A percentile compares a stretch with the other conserved stretches of the same genome.
These are phyloP conservation scores for Gonapodya sp. DNA, from an alignment of 192 early-diverging fungal species.

Conservation along the genomic window DNA sequence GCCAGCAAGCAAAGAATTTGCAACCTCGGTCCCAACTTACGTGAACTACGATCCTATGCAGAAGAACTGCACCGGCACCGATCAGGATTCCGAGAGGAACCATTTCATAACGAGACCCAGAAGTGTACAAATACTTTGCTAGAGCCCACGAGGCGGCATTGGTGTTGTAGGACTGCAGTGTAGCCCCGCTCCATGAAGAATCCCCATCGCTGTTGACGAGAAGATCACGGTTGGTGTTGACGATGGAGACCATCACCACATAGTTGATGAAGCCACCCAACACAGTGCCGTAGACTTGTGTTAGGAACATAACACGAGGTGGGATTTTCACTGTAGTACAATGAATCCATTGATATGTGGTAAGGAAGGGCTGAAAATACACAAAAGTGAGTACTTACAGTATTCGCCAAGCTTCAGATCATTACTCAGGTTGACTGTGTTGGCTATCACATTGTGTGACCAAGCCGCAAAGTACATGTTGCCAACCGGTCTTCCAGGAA, in stretches of 20 bases:
- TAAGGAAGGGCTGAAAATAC: too few relatives aligned
- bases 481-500: neutral
- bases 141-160: neutral
- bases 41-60: neutral
- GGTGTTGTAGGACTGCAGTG: neutral
- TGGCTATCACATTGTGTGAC: neutral
- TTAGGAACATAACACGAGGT: neutral
- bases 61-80: neutral
- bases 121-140: neutral
- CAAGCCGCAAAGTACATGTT: constrained; percentile 1
- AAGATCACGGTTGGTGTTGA: neutral
- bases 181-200: neutral
- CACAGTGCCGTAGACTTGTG: neutral
- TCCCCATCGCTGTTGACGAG: constrained; percentile 1
- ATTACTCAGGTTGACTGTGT: neutral
- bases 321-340: neutral
- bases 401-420: neutral
- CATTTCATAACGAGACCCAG: neutral
- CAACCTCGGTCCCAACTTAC: too few relatives aligned
- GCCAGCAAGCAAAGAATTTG: too few relatives aligned
- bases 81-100: neutral
- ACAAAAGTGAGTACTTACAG: neutral
- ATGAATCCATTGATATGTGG: neutral
- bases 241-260: neutral
- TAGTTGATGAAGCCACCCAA: constrained; percentile 1